Evolutionary conservation across 257 asterid genomes (phyloP), one percentile per base, ranked within the genome.

Genomic region (Nemophila menziesii): DNA sequence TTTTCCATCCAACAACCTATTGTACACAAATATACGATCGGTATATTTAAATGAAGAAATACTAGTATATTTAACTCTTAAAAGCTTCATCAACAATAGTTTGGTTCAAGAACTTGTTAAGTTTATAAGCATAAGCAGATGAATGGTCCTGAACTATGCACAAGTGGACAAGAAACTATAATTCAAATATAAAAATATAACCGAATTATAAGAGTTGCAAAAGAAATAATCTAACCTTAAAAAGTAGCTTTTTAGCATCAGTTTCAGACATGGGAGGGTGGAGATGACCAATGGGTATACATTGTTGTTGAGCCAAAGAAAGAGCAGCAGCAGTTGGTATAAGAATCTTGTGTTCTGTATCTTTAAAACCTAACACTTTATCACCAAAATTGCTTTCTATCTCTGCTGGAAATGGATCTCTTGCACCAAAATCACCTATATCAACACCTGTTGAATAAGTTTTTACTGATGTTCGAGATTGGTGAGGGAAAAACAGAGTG

Each of bases 381-480:
- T 83, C 93, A 2, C 70, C 77, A 37, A 87, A 87, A 3, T 64
- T 44, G 73, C 93, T 83, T 70, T 74, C 97, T 0, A 87, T 44
- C 56, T 87, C 97, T 0, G 81, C 95, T 8, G 95, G 95, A 52
- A 80, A 83, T 1, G 97, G 93, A 56, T 87, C 97, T 56, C 97
- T 65, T 0, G 84, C 97, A 4, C 95, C 97, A 55, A 87, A 87
- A 56, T 83, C 95, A 22, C 93, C 97, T 46, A 61, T 19, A 49
- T 78, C 79, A 14, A 27, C 11, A 21, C 39, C 70, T 26, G 51
- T 12, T 12, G 92, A 77, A 46, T 12, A 52, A 20, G 65, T 57
- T 44, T 39, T 68, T 0, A 69, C 5, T 1, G 67, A 39, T 8
- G 21, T 19, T 11, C 62, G 67, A 13, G 43, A 13, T 16, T 42